Evolutionary conservation across 768 basidiomycete genomes (phyloP).

Genomic region (Pleurotus pulmonarius): DNA sequence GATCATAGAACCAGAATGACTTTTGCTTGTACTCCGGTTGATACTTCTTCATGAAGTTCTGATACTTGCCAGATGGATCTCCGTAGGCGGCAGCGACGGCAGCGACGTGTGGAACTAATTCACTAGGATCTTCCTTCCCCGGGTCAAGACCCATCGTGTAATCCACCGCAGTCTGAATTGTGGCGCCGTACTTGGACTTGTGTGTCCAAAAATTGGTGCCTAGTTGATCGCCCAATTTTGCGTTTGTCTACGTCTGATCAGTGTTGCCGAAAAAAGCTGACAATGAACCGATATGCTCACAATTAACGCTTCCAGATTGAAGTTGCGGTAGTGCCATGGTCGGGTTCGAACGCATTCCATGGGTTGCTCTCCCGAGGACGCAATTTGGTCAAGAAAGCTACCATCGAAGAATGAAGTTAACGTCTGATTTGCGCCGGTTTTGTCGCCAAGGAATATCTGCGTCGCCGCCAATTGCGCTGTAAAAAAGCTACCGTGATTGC

Average conservation of each 20-base stretch:
- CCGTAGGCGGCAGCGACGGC: conserved; percentile 50
- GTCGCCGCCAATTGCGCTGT: conserved; percentile 38
- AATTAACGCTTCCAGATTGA: conserved; percentile 57
- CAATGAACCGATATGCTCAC: conserved; percentile 24
- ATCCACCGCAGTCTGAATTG: conserved; percentile 51
- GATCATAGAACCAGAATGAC: conserved; percentile 47
- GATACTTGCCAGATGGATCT: conserved; percentile 48
- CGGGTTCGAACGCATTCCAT: conserved; percentile 52
- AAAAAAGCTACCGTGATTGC: conserved; percentile 55
- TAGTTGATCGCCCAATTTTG: conserved; percentile 50
- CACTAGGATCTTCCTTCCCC: conserved; percentile 33
- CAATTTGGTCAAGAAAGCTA: conserved; percentile 44
- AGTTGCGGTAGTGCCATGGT: conserved; percentile 55
- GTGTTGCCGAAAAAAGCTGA: neutral
- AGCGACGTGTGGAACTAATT: conserved; percentile 47
- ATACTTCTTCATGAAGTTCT: conserved; percentile 33
- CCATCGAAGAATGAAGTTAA: conserved; percentile 38
- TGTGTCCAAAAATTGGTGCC: conserved; percentile 44
- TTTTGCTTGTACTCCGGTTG: conserved; percentile 27
- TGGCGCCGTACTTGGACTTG: conserved; percentile 44
- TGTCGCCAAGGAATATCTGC: conserved; percentile 37
- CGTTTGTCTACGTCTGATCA: conserved; percentile 36
- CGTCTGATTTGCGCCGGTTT: conserved; percentile 30
- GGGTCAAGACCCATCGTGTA: conserved; percentile 40
- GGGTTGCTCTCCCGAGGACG: conserved; percentile 51